Evolutionary conservation across 2,329 filamentous ascomycete genomes (phyloP), one percentile per base, ranked within the genome.

Genomic region (Escovopsis sp.): DNA sequence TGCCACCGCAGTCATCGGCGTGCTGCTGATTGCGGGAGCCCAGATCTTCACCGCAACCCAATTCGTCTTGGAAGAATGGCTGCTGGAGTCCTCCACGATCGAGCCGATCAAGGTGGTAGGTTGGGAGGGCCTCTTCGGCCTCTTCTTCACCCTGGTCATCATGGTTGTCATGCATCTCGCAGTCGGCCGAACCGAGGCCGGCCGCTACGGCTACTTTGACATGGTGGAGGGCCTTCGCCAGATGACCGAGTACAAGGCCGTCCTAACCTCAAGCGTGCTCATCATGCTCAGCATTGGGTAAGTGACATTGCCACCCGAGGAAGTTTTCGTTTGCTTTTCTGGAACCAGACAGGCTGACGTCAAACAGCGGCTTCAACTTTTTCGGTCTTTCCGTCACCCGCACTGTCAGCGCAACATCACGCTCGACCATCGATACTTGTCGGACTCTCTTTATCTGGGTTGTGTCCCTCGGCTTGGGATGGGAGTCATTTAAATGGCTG

Each of bases 211-310:
- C 35, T 88, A 88, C 57, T 98, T 96, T 60, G 91, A 98, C 60
- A 80, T 88, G 48, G 75, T 70, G 5, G 88, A 95, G 58, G 89
- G 87, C 12, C 82, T 86, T 69, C 75, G 76, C 47, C 77, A 96
- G 62, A 78, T 98, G 62, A 77, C 76, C 9, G 67, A 78, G 31
- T 79, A 88, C 60, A 73, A 67, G 40, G 65, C 74, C 13, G 79
- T 98, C 45, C 74, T 80, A 27, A 52, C 88, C 3, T 84, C 84
- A 16, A 94, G 86, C 49, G 42, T 96, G 7, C 61, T 94, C 44
- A 96, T 96, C 58, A 98, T 98, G 91, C 73, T 98, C 50, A 94
- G 86, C 54, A 98, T 98, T 53, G 89, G 89, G 83, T 93, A 75
- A 50, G 49, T 40, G 10, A 46, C 11, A 15, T 20, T 20, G 3